Evolutionary conservation across 352 stramenopile genomes (phyloP).

Genomic region (Globisporangium spinosum): DNA sequence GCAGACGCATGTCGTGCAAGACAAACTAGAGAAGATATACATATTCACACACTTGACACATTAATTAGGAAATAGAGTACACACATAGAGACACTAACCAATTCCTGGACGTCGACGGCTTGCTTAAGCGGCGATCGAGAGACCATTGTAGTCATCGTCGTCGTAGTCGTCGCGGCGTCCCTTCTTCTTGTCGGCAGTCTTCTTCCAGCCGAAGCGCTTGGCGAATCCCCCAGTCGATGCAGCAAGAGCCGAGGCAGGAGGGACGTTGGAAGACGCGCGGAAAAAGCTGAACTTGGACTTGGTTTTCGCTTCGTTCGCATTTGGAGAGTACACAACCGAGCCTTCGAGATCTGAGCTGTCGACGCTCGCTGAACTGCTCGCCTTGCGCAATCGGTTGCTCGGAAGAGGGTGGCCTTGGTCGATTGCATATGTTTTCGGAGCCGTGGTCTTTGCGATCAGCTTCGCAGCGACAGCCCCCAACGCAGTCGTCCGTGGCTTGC

Average conservation of each 20-base stretch:
- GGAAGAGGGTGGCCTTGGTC: slow-evolving; percentile 13
- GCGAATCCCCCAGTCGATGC: slow-evolving; percentile 9
- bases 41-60: slow-evolving; percentile 9
- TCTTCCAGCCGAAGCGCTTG: slow-evolving; percentile 25
- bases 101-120: neutral
- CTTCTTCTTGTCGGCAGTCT: slow-evolving; percentile 16
- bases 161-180: slow-evolving; percentile 5
- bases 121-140: slow-evolving; percentile 10
- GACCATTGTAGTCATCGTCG: slow-evolving; percentile 6
- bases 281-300: slow-evolving; percentile 22
- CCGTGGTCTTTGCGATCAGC: slow-evolving; percentile 10
- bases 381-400: slow-evolving; percentile 19
- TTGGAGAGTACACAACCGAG: slow-evolving; percentile 22
- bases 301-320: slow-evolving; percentile 8
- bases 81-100: slow-evolving; percentile 2
- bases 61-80: slow-evolving; percentile 16
- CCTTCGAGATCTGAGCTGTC: slow-evolving; percentile 9
- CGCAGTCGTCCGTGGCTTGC: slow-evolving; percentile 1
- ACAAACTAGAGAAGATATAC: slow-evolving; percentile 1
- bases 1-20: neutral
- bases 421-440: slow-evolving; percentile 14
- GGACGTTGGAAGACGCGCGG: neutral
- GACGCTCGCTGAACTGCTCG: slow-evolving; percentile 14
- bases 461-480: slow-evolving; percentile 17
- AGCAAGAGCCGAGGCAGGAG: slow-evolving; percentile 5